These are phyloP conservation scores for Amanita exitialis DNA, from an alignment of 768 basidiomycete species.

Conservation along the genomic window DNA sequence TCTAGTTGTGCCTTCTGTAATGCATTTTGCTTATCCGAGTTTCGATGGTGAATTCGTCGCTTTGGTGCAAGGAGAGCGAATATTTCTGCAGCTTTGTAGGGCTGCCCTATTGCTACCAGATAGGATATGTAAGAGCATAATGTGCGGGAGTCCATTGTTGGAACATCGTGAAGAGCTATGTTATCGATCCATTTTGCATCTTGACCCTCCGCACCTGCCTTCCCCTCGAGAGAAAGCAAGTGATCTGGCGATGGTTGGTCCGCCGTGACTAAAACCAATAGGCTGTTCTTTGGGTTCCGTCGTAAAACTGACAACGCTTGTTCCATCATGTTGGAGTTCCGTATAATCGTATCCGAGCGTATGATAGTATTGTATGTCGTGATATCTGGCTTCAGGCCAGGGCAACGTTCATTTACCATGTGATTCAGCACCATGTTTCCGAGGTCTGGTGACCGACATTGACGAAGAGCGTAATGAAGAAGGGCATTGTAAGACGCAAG, in stretches of 20 bases:
- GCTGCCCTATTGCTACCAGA: background rate
- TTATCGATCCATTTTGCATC: background rate
- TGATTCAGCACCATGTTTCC: conserved; percentile 42
- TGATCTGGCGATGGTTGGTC: background rate
- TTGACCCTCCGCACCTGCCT: background rate
- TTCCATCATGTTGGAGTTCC: conserved; percentile 30
- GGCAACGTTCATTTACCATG: conserved; percentile 35
- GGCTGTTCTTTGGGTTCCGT: conserved; percentile 1
- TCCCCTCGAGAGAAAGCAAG: background rate
- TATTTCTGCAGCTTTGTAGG: conserved; percentile 22
- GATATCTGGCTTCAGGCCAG: conserved; percentile 32
- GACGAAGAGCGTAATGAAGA: conserved; percentile 54
- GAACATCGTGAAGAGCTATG: background rate
- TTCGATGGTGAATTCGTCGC: conserved; percentile 4
- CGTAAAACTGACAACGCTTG: conserved; percentile 25
- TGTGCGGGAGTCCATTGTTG: background rate
- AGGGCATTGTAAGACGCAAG: conserved; percentile 44
- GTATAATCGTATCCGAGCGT: conserved; percentile 42
- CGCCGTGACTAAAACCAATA: background rate
- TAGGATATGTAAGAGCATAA: conserved; percentile 2
- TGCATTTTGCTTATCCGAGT: background rate
- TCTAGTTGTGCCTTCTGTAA: conserved; percentile 20
- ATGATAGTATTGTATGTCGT: conserved; percentile 51
- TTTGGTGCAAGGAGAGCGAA: conserved; percentile 12
- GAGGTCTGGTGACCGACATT: conserved; percentile 39